Evolutionary conservation across 164 flowering plant species (phyloP).

Genomic region (Magnolia officinalis): DNA sequence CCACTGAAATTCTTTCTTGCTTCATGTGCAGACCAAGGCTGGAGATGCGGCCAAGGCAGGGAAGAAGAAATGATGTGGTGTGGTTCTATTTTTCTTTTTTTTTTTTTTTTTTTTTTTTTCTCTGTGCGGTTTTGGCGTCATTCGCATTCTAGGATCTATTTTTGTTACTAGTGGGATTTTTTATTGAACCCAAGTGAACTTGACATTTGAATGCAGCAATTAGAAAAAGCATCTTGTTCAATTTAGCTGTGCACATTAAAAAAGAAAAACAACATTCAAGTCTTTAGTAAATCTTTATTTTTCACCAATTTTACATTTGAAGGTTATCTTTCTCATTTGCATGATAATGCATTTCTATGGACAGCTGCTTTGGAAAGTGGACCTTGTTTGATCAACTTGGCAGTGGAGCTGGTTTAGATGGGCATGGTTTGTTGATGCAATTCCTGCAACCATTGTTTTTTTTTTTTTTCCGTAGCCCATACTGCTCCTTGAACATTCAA

Average conservation of each 20-base stretch:
- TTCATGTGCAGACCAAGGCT: conserved; percentile 27
- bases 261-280: no score
- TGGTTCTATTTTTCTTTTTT: background rate
- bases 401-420: background rate
- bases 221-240: background rate
- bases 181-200: background rate
- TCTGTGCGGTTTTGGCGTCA: background rate
- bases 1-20: background rate
- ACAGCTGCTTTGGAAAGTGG: background rate
- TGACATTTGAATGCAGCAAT: background rate
- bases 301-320: no score
- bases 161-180: background rate
- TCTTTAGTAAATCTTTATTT: background rate
- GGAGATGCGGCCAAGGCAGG: conserved; percentile 30
- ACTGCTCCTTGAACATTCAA: no score
- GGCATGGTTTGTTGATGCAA: no score
- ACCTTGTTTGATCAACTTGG: background rate
- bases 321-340: background rate
- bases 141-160: background rate
- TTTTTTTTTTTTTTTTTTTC: background rate
- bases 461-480: no score
- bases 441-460: no score
- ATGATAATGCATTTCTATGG: background rate
- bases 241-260: background rate
- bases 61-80: conserved; percentile 24